Percentiles rank a stretch among this genome's conserved stretches.
Conservation (phyloP, 495 filamentous ascomycete genomes). For the Xylaria longipes region DNA sequence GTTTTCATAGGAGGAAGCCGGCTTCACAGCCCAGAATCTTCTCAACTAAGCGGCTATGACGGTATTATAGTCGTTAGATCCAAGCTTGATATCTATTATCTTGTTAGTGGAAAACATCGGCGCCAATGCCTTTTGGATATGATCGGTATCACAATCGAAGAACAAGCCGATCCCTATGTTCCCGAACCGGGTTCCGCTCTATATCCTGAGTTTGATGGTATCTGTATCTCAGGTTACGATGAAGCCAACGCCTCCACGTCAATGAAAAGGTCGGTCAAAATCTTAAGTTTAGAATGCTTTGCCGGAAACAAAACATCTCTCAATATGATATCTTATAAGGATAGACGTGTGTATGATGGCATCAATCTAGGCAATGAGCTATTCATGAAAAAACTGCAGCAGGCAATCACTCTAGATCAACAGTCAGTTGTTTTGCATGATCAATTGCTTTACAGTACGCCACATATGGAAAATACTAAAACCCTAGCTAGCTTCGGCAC, state of each 20-base stretch:
- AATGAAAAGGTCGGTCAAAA: not conserved
- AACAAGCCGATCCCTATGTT: not conserved
- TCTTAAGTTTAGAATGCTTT: conserved; percentile 6
- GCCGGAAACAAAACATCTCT: not conserved
- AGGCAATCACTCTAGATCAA: not conserved
- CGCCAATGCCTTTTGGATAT: conserved; percentile 4
- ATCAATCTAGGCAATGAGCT: not conserved
- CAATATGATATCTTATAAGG: not conserved
- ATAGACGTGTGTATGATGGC: not conserved
- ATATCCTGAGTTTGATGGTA: conserved; percentile 2
- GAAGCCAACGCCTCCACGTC: not conserved
- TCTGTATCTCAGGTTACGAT: not conserved
- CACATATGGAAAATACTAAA: not conserved
- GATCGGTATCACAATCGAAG: not conserved
- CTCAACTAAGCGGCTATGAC: not conserved
- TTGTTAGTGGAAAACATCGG: not conserved
- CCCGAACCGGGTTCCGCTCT: not conserved
- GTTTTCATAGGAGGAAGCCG: conserved; percentile 18
- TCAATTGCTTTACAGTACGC: conserved; percentile 2
- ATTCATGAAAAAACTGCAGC: not conserved
- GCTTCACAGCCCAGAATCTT: not conserved
- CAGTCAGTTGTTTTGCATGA: conserved; percentile 1
- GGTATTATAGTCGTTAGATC: conserved; percentile 16
- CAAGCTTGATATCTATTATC: conserved; percentile 2
- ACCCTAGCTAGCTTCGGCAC: not conserved